Conservation (phyloP, 1,284 basidiomycete genomes). For the Sanghuangporus weigelae region DNA sequence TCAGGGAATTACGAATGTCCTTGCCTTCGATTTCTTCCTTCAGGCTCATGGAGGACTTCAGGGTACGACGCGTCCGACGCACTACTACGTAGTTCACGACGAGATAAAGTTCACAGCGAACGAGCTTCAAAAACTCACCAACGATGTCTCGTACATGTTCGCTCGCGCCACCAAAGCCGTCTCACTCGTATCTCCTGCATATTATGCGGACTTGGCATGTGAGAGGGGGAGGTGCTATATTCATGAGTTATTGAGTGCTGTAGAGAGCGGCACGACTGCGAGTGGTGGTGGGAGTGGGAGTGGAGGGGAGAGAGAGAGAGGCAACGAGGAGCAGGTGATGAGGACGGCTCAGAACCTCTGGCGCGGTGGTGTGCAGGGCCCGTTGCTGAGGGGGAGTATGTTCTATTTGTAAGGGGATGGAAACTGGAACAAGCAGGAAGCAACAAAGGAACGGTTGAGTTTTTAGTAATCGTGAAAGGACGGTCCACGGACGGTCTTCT, state of each 20-base stretch:
- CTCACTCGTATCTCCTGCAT: constrained; percentile 71
- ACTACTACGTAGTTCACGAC: constrained; percentile 74
- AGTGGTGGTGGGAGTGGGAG: constrained; percentile 17
- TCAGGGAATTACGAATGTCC: constrained; percentile 56
- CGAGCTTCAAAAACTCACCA: constrained; percentile 51
- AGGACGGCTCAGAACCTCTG: constrained; percentile 49
- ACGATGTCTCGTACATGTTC: constrained; percentile 69
- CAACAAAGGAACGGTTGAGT: neutral
- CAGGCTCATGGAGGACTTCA: constrained; percentile 34
- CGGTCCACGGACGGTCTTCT: neutral
- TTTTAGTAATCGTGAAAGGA: neutral
- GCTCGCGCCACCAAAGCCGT: constrained; percentile 78
- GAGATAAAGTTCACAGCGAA: constrained; percentile 66
- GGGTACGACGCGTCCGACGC: constrained; percentile 62
- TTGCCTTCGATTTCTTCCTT: constrained; percentile 74
- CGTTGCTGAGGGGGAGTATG: constrained; percentile 56
- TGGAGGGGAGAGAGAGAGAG: neutral
- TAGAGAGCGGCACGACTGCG: constrained; percentile 32
- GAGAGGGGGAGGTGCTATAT: constrained; percentile 75
- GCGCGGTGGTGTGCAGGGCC: constrained; percentile 50
- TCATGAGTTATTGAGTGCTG: constrained; percentile 56
- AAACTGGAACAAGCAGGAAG: neutral
- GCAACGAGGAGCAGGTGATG: constrained; percentile 39
- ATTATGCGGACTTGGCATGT: constrained; percentile 72
- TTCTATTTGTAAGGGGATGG: constrained; percentile 52